Percentiles rank a stretch among this genome's conserved stretches.
Evolutionary conservation across 1,284 basidiomycete species (phyloP).

Genomic region (Blastosporella zonata): DNA sequence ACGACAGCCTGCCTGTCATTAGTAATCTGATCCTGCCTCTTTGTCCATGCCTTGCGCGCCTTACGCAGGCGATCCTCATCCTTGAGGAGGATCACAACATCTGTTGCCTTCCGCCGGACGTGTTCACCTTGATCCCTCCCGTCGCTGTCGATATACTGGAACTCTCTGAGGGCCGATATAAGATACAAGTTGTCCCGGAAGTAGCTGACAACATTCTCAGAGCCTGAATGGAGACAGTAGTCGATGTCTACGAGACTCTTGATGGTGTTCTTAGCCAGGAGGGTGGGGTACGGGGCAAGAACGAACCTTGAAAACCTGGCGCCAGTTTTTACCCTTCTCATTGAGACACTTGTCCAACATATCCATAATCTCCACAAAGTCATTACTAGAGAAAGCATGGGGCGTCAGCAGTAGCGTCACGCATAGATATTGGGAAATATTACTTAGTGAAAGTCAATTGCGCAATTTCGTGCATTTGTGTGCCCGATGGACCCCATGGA

Average conservation of each 20-base stretch:
- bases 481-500: slow-evolving; percentile 97
- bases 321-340: slow-evolving; percentile 41
- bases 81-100: slow-evolving; percentile 94
- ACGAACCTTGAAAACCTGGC: slow-evolving; percentile 41
- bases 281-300: too few species aligned
- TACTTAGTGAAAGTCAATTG: slow-evolving; percentile 98
- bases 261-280: not conserved
- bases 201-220: not conserved
- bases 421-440: slow-evolving; percentile 6
- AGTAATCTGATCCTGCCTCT: too few species aligned
- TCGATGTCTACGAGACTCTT: slow-evolving; percentile 45
- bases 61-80: slow-evolving; percentile 86
- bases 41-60: too few species aligned
- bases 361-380: not conserved
- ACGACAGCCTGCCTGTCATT: too few species aligned
- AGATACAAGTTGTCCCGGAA: not conserved
- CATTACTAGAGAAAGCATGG: not conserved
- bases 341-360: slow-evolving; percentile 20
- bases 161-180: not conserved
- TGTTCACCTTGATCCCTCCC: slow-evolving; percentile 54
- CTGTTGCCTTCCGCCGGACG: slow-evolving; percentile 98
- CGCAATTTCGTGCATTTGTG: slow-evolving; percentile 99
- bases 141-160: not conserved
- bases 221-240: slow-evolving; percentile 41
- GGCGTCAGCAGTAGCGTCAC: not conserved